Base-by-base conservation (phyloP, 2,329 filamentous ascomycete species). In the Botrytis porri region DNA sequence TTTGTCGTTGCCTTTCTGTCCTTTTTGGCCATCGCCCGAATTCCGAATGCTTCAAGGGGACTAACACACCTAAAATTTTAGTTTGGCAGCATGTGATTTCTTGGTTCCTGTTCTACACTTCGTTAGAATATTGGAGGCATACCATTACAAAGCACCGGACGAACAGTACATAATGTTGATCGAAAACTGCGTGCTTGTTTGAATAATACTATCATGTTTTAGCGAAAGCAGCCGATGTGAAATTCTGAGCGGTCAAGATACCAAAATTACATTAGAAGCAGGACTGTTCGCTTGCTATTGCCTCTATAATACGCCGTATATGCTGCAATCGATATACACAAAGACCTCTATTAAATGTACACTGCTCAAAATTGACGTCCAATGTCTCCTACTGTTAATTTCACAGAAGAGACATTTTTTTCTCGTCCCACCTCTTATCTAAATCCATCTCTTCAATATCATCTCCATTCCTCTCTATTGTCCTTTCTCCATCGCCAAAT, bases 401-500 rank as follows among this genome's bases (percentile, higher is more conserved):
- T 69, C 18, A 41, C 25, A 12, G n/a, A n/a, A 57, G 25, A 32
- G 67, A n/a, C 37, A 39, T 18, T n/a, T 48, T 72, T 48, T 73
- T 66, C 67, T 70, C 71, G 32, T 51, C 51, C 60, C 73, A 72
- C 54, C 37, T 61, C 25, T n/a, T 74, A 25, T 72, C 71, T 32
- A 70, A 71, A 45, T 45, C 60, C 29, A 66, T 69, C 37, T 76
- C 73, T n/a, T 73, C 73, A 67, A 75, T 72, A 18, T 74, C 74
- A 54, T 70, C 72, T 62, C 73, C 75, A 39, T 74, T 65, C 14
- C 60, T 65, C 20, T 64, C 66, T 61, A 76, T 72, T 54, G 89
- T 90, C 78, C 87, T 88, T 85, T 98, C 95, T 0, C 96, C 96
- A 80, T 98, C 93, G 0, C 95, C 95, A 84, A 97, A 98, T 0